Evolutionary conservation across 768 basidiomycete genomes (phyloP), one percentile per base, ranked within the genome.

Genomic region (Lentinula raphanica): DNA sequence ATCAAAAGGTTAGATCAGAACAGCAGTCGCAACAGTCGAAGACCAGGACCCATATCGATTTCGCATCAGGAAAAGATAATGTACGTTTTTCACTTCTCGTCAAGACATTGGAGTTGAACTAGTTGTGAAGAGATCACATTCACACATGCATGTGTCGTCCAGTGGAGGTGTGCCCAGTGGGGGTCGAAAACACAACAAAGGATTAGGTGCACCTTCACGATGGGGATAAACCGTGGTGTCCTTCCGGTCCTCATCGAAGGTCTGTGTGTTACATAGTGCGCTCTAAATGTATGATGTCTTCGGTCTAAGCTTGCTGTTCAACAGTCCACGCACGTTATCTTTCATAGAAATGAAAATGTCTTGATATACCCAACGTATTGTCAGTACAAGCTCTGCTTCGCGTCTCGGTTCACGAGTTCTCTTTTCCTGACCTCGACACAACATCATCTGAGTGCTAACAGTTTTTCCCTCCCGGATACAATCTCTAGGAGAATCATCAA

Each of bases 1-100:
- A 73, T 59, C 88, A 85, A 72, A 90, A 83, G 64, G 65, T 72
- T 56, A 81, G 82, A 23, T 81, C 79, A n/a, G 88, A 91, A 61
- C 80, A 84, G 59, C 78, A 82, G 50, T 67, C 79, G 7, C 72
- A 50, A 25, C 51, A 39, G 27, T 53, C 45, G 4, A 48, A 49
- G 15, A 23, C 28, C 27, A 77, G 88, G 12, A 76, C 71, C 15
- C 79, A 81, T 31, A 90, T 93, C 56, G 77, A 81, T 19, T 92
- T 92, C 61, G 76, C 81, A 0, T 8, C 51, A 3, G 32, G 32
- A 4, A 58, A 49, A 38, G 46, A 58, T 35, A 58, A 17, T 25
- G 51, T 53, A 53, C 6, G 51, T 39, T 11, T 4, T 50, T 49
- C 7, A n/a, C 21, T n/a, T 50, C n/a, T 29, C 29, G 11, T 36